Evolutionary conservation across 2,329 filamentous ascomycete species (phyloP).

Genomic region (Neofusicoccum kwambonambiense): DNA sequence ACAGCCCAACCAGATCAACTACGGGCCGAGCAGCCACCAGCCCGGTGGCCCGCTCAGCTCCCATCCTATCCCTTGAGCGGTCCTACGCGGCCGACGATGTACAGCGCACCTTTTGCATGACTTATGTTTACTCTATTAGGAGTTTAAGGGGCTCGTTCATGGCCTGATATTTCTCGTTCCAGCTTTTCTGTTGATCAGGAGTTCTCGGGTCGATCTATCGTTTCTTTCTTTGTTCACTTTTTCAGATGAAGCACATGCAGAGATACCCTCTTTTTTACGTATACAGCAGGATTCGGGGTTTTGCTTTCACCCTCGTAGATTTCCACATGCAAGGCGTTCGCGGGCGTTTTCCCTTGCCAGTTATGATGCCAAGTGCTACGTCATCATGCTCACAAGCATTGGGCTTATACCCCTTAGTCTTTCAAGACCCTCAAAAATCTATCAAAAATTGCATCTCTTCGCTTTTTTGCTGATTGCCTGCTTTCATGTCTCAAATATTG

Average conservation of each 20-base stretch:
- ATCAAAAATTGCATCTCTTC: not conserved
- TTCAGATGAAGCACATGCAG: not conserved
- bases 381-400: not conserved
- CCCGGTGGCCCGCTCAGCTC: not conserved
- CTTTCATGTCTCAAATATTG: no score
- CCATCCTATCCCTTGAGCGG: not conserved
- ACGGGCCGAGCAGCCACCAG: not conserved
- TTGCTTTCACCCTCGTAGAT: not conserved
- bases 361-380: not conserved
- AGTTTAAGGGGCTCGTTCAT: not conserved
- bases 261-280: slow-evolving; percentile 6
- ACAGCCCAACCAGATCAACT: not conserved
- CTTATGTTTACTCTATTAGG: not conserved
- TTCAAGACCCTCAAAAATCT: not conserved
- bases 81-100: not conserved
- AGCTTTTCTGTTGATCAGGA: not conserved
- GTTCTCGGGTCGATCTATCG: not conserved
- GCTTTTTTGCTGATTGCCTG: no score
- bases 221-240: not conserved
- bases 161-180: not conserved
- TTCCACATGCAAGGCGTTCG: not conserved
- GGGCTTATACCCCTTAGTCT: no score
- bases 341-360: not conserved
- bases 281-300: not conserved
- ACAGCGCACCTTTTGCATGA: not conserved